Base-by-base conservation (phyloP, 352 stramenopile species). In the Phytophthora tubulina region DNA sequence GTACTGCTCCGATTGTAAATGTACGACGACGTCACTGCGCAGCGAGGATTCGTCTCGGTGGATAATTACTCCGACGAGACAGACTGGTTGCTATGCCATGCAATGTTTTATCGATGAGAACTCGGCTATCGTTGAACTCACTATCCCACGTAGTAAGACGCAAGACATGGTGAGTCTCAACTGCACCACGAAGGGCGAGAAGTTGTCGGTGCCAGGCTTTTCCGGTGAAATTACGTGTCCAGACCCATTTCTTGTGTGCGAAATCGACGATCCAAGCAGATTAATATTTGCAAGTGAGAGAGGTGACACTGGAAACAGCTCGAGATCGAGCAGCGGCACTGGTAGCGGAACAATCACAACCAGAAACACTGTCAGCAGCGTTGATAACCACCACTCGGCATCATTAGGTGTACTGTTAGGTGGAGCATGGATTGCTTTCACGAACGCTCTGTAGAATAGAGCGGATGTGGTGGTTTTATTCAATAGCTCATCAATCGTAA, bases 1-100 rank as follows among this genome's bases (percentile, higher is more conserved):
- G 6, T 93, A 95, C 69, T 88, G 84, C 27, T 63, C 84, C 0
- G 85, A 78, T 1, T 93, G 88, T 60, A 88, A 88, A 50, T 95
- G 88, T 67, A 89, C 86, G 3, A 41, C 65, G 8, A 85, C 80
- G 9, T 83, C 84, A 7, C 67, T 95, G 9, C 83, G 85, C n/a
- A 88, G 81, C 55, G 52, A 52, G 1, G 74, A 92, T 58, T 92
- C 82, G 30, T 73, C 38, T 1, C 60, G 55, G 11, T 94, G 86
- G 86, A 56, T 62, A 21, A 76, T 89, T n/a, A 84, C 58, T n/a
- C n/a, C 62, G 6, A 62, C 75, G 3, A 78, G 88, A 39, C 68
- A 81, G 31, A 91, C 75, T 0, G 85, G 87, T 9, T 95, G 85
- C 70, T 95, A 92, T 45, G 61, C 66, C 11, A 91, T 91, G 79